Evolutionary conservation across 2,329 filamentous ascomycete genomes (phyloP), one percentile per base, ranked within the genome.

Genomic region (Bisporella sp.): DNA sequence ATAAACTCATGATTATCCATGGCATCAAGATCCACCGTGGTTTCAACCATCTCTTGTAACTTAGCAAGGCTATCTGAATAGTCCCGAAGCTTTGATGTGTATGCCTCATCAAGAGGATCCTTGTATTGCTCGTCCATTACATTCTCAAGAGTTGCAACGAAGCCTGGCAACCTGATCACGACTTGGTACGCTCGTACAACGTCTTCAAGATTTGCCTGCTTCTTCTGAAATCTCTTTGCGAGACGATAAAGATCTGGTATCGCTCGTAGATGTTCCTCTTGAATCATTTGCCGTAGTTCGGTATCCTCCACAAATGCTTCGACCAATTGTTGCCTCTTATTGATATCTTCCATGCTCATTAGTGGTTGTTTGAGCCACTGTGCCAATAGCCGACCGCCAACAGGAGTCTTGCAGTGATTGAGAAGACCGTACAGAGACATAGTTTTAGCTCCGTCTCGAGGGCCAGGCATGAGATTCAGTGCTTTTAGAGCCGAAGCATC

Each of bases 321-420:
- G 0, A 99, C 93, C 5, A 99, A 76, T 66, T 96, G 89, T 62
- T 97, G 93, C 12, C 93, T 81, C 66, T 86, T 87, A 68, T 95
- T 86, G 47, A 99, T 97, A 51, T 95, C 91, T 2, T 78, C 75
- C 55, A 89, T 82, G 70, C 80, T 89, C 93, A 99, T 99, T 39
- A 99, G 72, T 0, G 93, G 93, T 67, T 99, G 93, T 70, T 99
- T 99, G 48, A 99, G 74, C 93, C 93, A 99, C 65, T 99, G 95
- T 1, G 92, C 85, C 31, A 99, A 74, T 51, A 99, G 69, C 45
- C 95, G 79, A 62, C 91, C 95, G 11, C 93, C 93, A 1, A 95
- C 84, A 0, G 93, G 89, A 1, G 93, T 99, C 68, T 96, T 97
- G 82, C 93, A 99, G 68, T 97, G 91, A 62, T 99, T 97, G 41